A percentile compares a stretch with the other conserved stretches of the same genome.
Evolutionary conservation across 495 filamentous ascomycete species (phyloP).

Genomic region (Collariella sp.): DNA sequence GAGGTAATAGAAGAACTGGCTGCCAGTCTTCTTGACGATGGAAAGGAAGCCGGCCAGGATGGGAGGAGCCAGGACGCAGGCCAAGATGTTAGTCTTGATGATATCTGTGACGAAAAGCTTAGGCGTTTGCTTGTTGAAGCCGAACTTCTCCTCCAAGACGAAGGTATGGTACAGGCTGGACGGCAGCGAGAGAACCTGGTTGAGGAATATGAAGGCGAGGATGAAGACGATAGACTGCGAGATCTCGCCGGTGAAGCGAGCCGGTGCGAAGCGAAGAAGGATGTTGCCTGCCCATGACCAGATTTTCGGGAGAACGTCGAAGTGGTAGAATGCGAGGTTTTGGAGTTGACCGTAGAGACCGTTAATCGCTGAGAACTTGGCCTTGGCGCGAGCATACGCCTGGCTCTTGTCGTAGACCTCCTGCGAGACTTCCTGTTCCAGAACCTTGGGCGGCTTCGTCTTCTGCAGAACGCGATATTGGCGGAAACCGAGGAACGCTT

Average conservation of each 20-base stretch:
- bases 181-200: constrained; percentile 69
- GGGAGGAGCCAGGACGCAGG: constrained; percentile 68
- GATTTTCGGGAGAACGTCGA: constrained; percentile 79
- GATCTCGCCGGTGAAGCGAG: constrained; percentile 81
- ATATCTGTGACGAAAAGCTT: constrained; percentile 85
- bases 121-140: constrained; percentile 95
- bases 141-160: constrained; percentile 91
- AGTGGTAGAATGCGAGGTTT: constrained; percentile 80
- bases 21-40: constrained; percentile 86
- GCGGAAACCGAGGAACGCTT: constrained; percentile 72
- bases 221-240: constrained; percentile 89
- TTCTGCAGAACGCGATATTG: constrained; percentile 79
- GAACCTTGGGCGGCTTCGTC: constrained; percentile 70
- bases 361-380: constrained; percentile 72
- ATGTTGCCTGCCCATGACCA: constrained; percentile 74
- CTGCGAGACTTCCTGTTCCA: constrained; percentile 77
- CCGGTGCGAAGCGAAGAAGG: constrained; percentile 63
- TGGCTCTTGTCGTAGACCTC: constrained; percentile 93
- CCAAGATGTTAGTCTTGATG: constrained; percentile 80
- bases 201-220: constrained; percentile 73
- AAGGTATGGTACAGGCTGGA: constrained; percentile 87
- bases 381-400: constrained; percentile 92
- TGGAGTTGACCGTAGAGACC: constrained; percentile 78
- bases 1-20: constrained; percentile 92
- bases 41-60: constrained; percentile 82